Evolutionary conservation across 441 rosid species (phyloP), one percentile per base, ranked within the genome.

Genomic region (California macrophylla): DNA sequence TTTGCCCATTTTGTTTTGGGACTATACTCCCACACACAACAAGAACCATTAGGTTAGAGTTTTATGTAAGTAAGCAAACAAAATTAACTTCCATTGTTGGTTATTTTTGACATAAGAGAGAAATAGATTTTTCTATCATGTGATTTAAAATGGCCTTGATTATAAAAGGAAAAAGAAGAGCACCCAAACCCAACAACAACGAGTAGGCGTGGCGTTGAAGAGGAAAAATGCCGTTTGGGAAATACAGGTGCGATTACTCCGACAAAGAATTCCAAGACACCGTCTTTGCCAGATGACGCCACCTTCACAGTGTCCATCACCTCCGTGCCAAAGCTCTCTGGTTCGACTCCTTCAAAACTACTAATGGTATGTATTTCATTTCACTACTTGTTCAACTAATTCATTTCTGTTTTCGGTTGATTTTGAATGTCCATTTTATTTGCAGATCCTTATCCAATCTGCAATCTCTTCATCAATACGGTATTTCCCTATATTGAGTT

Each of bases 201-300:
- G n/a, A n/a, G n/a, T n/a, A n/a, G n/a, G n/a, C n/a, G n/a, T n/a
- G 6, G 34, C 3, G 6, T 3, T 3, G 6, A 30, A 30, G 6
- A 42, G 50, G 4, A 50, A 54, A 54, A 23, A 54, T 54, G 62
- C 28, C 62, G 62, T 21, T 54, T 64, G 93, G 90, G 30, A 87
- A 87, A 72, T 87, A 87, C 70, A 74, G 82, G 76, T 91, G 93
- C 42, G 91, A 91, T 36, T 91, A 91, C 79, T 88, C 92, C 82
- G 90, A 87, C 10, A 90, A 90, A 72, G 85, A 90, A 67, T 91
- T 93, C 81, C 97, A 85, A 66, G 96, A 91, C 75, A 93, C 90
- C 3, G 85, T 85, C 16, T 66, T 72, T 3, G 93, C 96, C 32
- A 80, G 98, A 64, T 89, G 79, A 73, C 92, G 98, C 76, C 96